These are phyloP conservation scores for Aspergillus saccharolyticus DNA, from an alignment of 495 filamentous ascomycete genomes.

Conservation along the genomic window DNA sequence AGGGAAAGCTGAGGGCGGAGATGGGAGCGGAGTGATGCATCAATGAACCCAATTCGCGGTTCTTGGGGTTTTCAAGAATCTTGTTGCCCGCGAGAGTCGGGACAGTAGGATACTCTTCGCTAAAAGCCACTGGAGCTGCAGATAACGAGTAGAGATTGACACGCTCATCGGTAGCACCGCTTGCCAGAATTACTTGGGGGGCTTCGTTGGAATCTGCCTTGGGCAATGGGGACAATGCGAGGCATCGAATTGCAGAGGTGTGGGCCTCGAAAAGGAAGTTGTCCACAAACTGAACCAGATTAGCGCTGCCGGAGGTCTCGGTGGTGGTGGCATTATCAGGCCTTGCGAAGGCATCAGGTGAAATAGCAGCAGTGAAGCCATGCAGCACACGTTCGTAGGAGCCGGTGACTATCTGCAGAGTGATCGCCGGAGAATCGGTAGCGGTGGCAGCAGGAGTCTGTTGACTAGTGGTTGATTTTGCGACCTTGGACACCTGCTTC, in stretches of 20 bases:
- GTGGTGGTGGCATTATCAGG: slow-evolving; percentile 14
- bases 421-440: slow-evolving; percentile 37
- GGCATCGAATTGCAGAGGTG: slow-evolving; percentile 78
- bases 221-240: slow-evolving; percentile 79
- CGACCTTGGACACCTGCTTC: slow-evolving; percentile 30
- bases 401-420: slow-evolving; percentile 83
- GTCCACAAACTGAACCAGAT: slow-evolving; percentile 69
- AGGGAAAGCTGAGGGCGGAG: slow-evolving; percentile 76
- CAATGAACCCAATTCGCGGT: slow-evolving; percentile 81
- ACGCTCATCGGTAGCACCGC: slow-evolving; percentile 83
- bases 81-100: slow-evolving; percentile 62
- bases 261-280: slow-evolving; percentile 96
- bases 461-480: slow-evolving; percentile 28
- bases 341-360: slow-evolving; percentile 24
- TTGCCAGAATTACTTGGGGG: slow-evolving; percentile 80
- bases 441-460: slow-evolving; percentile 17
- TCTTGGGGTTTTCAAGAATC: slow-evolving; percentile 74
- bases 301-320: slow-evolving; percentile 21
- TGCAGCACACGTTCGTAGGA: slow-evolving; percentile 95
- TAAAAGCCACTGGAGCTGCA: slow-evolving; percentile 52
- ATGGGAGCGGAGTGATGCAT: slow-evolving; percentile 79
- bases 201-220: slow-evolving; percentile 43
- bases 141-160: slow-evolving; percentile 94
- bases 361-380: slow-evolving; percentile 75
- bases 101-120: slow-evolving; percentile 42